Percentiles rank a stretch among this genome's conserved stretches.
phyloP scores from a whole-genome alignment of 768 basidiomycete species.

The Termitomyces sp. region DNA sequence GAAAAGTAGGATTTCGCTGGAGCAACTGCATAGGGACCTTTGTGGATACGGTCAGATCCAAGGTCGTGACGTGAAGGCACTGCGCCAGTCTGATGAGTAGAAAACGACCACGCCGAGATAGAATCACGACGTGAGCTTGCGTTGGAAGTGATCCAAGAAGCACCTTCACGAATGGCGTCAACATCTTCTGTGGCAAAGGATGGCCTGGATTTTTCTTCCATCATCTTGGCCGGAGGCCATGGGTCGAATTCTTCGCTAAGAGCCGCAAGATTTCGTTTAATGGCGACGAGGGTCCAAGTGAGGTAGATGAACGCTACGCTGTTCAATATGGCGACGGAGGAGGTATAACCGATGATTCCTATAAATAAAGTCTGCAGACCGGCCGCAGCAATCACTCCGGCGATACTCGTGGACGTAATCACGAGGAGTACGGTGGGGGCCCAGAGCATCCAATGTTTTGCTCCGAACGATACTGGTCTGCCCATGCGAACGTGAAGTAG shows the following conservation, averaged over 20 bases:
- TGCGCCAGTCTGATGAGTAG: slow-evolving; percentile 50
- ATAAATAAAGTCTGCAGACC: slow-evolving; percentile 51
- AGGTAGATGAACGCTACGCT: slow-evolving; percentile 54
- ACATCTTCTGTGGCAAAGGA: slow-evolving; percentile 71
- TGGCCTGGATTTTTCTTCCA: slow-evolving; percentile 51
- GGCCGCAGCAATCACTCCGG: slow-evolving; percentile 51
- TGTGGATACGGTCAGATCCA: slow-evolving; percentile 26
- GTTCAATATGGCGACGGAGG: slow-evolving; percentile 45
- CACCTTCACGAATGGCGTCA: slow-evolving; percentile 67
- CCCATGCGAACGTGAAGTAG: slow-evolving; percentile 69
- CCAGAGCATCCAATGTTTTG: slow-evolving; percentile 73
- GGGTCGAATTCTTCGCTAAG: slow-evolving; percentile 45
- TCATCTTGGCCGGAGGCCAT: slow-evolving; percentile 55
- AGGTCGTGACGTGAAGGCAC: slow-evolving; percentile 33
- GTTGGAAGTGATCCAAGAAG: slow-evolving; percentile 77
- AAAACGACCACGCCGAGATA: slow-evolving; percentile 68
- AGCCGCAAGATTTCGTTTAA: slow-evolving; percentile 60
- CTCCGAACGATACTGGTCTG: slow-evolving; percentile 62
- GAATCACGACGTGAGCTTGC: slow-evolving; percentile 53
- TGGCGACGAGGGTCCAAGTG: slow-evolving; percentile 55
- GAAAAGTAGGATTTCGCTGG: slow-evolving; percentile 59
- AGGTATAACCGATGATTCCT: slow-evolving; percentile 57
- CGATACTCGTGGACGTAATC: slow-evolving; percentile 51
- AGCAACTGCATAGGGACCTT: slow-evolving; percentile 34
- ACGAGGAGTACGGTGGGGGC: slow-evolving; percentile 53